phyloP scores from a whole-genome alignment of 306 rosid genomes.

The Albizia julibrissin region DNA sequence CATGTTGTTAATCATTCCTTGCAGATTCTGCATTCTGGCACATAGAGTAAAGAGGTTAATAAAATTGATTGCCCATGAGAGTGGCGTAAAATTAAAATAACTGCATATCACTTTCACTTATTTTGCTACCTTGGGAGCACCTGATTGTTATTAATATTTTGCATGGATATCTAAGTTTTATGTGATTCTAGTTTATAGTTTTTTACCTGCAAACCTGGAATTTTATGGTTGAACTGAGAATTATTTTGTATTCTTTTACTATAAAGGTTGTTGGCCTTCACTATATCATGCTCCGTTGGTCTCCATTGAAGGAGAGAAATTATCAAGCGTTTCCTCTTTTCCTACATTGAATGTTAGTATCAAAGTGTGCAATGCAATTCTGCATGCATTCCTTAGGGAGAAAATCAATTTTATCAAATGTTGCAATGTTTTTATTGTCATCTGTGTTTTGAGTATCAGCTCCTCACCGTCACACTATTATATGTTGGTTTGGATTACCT shows the following conservation, averaged over 20 bases:
- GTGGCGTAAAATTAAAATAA: conserved; percentile 7
- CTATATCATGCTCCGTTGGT: conserved; percentile 17
- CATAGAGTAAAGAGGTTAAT: conserved; percentile 1
- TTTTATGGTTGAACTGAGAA: conserved; percentile 10
- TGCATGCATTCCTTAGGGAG: conserved; percentile 14
- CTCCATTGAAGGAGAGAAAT: conserved; percentile 18
- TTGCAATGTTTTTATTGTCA: conserved; percentile 11
- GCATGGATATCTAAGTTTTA: conserved; percentile 10
- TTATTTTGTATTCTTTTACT: conserved; percentile 1
- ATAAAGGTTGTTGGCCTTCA: conserved; percentile 3
- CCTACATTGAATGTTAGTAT: conserved; percentile 21
- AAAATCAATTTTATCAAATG: conserved; percentile 25
- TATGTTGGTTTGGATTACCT: conserved; percentile 5
- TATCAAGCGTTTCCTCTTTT: not conserved
- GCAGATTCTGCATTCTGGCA: conserved; percentile 13
- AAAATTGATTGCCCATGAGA: conserved; percentile 1
- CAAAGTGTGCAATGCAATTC: conserved; percentile 2
- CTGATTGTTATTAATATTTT: conserved; percentile 15
- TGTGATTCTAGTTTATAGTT: conserved; percentile 9
- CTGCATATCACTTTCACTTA: conserved; percentile 30
- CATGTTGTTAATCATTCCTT: conserved; percentile 20
- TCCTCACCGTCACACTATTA: not conserved
- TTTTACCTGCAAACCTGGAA: conserved; percentile 19
- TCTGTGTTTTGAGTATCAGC: conserved; percentile 21
- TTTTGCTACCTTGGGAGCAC: conserved; percentile 10